A percentile compares a stretch with the other conserved stretches of the same genome.
Evolutionary conservation across 2,329 filamentous ascomycete genomes (phyloP).

Genomic region (Rachicladosporium sp.): DNA sequence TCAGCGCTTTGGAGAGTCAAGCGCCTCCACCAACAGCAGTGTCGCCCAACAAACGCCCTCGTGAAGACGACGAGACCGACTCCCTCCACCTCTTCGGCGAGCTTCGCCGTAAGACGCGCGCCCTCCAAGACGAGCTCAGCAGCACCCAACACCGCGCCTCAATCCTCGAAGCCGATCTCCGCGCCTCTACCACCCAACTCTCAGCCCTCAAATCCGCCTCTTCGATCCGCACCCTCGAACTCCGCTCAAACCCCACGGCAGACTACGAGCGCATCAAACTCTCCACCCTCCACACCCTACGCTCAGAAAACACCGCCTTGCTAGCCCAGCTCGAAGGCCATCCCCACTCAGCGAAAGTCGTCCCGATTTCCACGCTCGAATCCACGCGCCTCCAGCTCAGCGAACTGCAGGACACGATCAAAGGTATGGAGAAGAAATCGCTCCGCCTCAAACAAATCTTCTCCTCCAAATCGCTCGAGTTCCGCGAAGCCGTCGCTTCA

Average conservation of each 20-base stretch:
- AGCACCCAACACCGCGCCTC: constrained; percentile 57
- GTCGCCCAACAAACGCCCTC: constrained; percentile 30
- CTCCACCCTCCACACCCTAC: constrained; percentile 62
- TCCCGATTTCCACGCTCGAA: constrained; percentile 66
- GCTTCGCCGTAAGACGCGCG: constrained; percentile 75
- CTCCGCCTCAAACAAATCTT: constrained; percentile 85
- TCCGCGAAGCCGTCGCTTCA: constrained; percentile 85
- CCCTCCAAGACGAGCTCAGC: constrained; percentile 65
- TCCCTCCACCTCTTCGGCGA: constrained; percentile 59
- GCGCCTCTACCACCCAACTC: constrained; percentile 62
- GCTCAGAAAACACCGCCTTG: constrained; percentile 73
- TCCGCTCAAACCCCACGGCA: constrained; percentile 85
- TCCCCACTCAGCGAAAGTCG: constrained; percentile 40
- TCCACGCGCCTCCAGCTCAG: constrained; percentile 63
- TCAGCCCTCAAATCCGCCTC: constrained; percentile 52
- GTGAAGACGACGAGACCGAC: constrained; percentile 40
- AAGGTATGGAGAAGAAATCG: constrained; percentile 66
- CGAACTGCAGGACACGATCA: constrained; percentile 38
- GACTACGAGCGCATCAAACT: constrained; percentile 76
- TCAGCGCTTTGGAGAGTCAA: constrained; percentile 50
- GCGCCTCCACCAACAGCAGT: constrained; percentile 48
- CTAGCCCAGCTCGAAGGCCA: constrained; percentile 53
- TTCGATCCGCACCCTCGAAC: constrained; percentile 69
- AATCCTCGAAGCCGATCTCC: constrained; percentile 62
- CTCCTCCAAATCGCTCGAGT: constrained; percentile 80